Percentiles rank a stretch among this genome's conserved stretches.
These are phyloP conservation scores for Chaetomidium leptoderma DNA, from an alignment of 495 filamentous ascomycete species.

Conservation along the genomic window DNA sequence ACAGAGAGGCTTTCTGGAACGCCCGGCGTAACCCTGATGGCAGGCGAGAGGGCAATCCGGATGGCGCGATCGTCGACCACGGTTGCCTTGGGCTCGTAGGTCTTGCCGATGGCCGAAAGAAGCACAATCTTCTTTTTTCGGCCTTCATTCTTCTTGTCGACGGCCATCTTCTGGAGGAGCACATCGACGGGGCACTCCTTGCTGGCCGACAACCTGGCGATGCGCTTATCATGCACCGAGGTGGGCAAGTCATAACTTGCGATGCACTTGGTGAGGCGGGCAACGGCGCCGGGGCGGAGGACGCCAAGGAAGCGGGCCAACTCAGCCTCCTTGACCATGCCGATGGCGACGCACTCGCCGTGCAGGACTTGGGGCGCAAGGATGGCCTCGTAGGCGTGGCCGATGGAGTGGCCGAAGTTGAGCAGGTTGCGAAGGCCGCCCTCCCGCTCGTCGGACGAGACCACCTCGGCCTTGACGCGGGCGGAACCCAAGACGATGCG, in stretches of 20 bases:
- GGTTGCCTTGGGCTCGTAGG: constrained; percentile 79
- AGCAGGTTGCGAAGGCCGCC: constrained; percentile 90
- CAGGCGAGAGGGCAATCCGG: constrained; percentile 75
- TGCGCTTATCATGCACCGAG: constrained; percentile 76
- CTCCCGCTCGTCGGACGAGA: constrained; percentile 89
- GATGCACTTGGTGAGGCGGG: constrained; percentile 85
- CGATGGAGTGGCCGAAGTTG: constrained; percentile 98
- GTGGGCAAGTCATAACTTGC: constrained; percentile 89
- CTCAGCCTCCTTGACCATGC: constrained; percentile 97
- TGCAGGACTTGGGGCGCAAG: constrained; percentile 93
- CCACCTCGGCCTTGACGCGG: constrained; percentile 85
- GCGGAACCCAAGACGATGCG: constrained; percentile 84
- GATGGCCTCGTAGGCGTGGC: constrained; percentile 93
- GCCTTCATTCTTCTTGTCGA: constrained; percentile 98
- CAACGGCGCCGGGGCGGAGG: constrained; percentile 80
- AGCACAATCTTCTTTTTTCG: constrained; percentile 96
- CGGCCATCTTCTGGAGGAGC: constrained; percentile 84
- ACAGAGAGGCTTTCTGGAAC: constrained; percentile 60
- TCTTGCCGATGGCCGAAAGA: constrained; percentile 82
- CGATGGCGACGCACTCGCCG: constrained; percentile 92
- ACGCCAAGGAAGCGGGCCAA: constrained; percentile 85
- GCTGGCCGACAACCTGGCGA: constrained; percentile 77
- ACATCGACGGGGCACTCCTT: constrained; percentile 91
- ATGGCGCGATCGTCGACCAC: constrained; percentile 85
- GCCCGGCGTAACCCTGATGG: constrained; percentile 66